Base-by-base conservation (phyloP, 768 basidiomycete species). In the Lactarius deliciosus region DNA sequence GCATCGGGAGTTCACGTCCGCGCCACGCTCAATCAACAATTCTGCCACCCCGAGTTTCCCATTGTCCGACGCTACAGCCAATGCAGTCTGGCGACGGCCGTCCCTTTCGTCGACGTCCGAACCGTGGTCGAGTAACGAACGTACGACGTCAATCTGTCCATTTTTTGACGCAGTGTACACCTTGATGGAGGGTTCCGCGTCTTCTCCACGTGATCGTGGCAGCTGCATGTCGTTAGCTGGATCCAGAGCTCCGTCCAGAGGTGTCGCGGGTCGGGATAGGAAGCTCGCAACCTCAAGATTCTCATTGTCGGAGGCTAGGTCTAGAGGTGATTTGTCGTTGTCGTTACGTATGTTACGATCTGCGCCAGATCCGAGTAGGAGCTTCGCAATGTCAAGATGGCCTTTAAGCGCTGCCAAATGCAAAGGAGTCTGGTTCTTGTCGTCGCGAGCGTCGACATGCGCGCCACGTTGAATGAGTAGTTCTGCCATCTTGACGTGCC, bases 1-100 rank as follows among this genome's bases (percentile, higher is more conserved):
- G 56, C 34, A 45, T n/a, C 18, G 43, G n/a, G 63, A 25, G 32
- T 64, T 36, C 7, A 58, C 36, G n/a, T 50, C 43, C 5, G 57
- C 45, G 3, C 56, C 43, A 7, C 20, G 11, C 11, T 58, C 34
- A 4, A 63, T 4, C 38, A 63, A 11, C n/a, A 41, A 54, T 18
- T 41, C 32, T 16, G 41, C 62, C n/a, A 32, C 40, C 13, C 43
- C 30, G 5, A 41, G 41, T 11, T 57, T 0, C 8, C 56, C 56
- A 15, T 10, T 11, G 3, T 0, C 4, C 56, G 56, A 10, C 18
- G 20, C 56, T 32, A 22, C 30, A 9, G 8, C 18, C 22, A 57
- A 36, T 2, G 56, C 30, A 3, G 56, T 57, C 11, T 7, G 8
- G 18, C n/a, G 56, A 36, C 1, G 4, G 34, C 32, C 5, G 6